phyloP scores from a whole-genome alignment of 73 alveolate genomes.

The Blepharisma stoltei region DNA sequence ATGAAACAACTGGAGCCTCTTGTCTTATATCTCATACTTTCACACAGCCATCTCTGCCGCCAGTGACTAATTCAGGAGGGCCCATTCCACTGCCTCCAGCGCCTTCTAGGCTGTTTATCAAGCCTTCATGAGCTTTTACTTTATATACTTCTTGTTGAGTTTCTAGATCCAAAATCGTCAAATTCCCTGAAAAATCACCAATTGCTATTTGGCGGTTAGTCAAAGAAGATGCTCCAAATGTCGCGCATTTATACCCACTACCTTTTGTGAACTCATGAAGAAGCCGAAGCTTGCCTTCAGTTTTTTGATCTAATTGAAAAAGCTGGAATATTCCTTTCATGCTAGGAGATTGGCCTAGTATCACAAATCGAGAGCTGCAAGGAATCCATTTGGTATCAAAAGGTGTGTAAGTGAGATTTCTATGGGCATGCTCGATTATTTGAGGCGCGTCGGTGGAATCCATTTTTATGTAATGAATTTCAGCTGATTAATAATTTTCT shows the following conservation, averaged over 20 bases:
- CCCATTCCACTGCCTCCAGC: constrained; percentile 96
- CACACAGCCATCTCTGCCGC: constrained; percentile 98
- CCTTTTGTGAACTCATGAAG: constrained; percentile 42
- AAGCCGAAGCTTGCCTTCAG: constrained; percentile 39
- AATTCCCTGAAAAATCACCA: constrained; percentile 96
- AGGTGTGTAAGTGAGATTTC: constrained; percentile 88
- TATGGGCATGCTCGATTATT: constrained; percentile 81
- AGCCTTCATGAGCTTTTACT: constrained; percentile 95
- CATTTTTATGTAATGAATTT: constrained; percentile 39
- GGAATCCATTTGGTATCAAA: constrained; percentile 96
- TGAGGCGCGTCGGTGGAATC: constrained; percentile 97
- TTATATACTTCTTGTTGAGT: constrained; percentile 69
- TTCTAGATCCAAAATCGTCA: constrained; percentile 87
- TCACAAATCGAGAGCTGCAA: constrained; percentile 88
- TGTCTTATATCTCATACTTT: constrained; percentile 99
- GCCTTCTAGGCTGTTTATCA: constrained; percentile 96
- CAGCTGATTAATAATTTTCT: no score
- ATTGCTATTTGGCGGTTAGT: constrained; percentile 76
- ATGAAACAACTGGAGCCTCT: constrained; percentile 94
- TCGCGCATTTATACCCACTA: constrained; percentile 87
- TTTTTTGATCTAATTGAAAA: constrained; percentile 70
- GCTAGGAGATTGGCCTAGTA: constrained; percentile 95
- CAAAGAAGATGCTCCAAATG: constrained; percentile 91
- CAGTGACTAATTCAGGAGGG: constrained; percentile 99
- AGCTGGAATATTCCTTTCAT: constrained; percentile 97